These are phyloP conservation scores for Russula emetica DNA, from an alignment of 768 basidiomycete genomes.

Conservation along the genomic window DNA sequence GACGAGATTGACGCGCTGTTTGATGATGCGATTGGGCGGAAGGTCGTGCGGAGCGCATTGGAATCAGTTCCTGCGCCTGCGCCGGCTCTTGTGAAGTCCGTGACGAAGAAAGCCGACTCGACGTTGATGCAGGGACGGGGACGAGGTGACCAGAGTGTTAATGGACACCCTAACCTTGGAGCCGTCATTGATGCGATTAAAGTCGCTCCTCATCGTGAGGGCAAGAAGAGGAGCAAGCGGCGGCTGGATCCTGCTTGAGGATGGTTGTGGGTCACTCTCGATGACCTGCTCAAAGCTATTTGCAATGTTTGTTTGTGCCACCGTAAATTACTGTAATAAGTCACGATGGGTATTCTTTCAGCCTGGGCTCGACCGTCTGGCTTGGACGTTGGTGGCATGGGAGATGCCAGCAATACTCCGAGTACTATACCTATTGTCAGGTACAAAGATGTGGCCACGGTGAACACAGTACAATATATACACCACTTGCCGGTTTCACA, in stretches of 20 bases:
- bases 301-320: no score
- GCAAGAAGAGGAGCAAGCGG: conserved; percentile 36
- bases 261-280: background rate
- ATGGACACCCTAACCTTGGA: conserved; percentile 37
- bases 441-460: no score
- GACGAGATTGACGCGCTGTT: conserved; percentile 81
- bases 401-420: no score
- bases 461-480: no score
- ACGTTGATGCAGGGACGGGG: background rate
- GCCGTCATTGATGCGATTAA: conserved; percentile 58
- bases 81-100: background rate
- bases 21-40: conserved; percentile 51
- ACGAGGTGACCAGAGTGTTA: background rate
- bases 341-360: no score
- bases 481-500: no score
- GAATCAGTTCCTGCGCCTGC: conserved; percentile 16
- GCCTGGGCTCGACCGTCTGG: no score
- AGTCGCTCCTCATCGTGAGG: conserved; percentile 49
- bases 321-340: no score
- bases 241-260: background rate
- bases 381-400: no score
- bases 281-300: no score
- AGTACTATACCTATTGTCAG: background rate
- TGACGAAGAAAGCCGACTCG: background rate
- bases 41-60: conserved; percentile 53